Percentiles rank a stretch among this genome's conserved stretches.
Evolutionary conservation across 768 basidiomycete species (phyloP).

Genomic region (Rubroboletus pulcherrimus): DNA sequence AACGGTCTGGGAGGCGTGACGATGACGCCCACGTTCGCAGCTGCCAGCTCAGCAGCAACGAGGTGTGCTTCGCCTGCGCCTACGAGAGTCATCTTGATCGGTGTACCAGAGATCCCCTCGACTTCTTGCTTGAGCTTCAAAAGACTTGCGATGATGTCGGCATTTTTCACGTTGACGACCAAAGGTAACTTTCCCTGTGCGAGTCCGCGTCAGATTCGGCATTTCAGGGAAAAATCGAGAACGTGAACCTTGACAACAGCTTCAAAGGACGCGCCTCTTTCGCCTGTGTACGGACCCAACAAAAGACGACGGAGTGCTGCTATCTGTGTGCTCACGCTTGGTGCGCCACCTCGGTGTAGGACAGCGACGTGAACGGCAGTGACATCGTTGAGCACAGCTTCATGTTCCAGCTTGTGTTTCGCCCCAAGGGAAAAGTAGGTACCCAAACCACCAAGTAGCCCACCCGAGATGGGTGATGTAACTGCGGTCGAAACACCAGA

Average conservation of each 20-base stretch:
- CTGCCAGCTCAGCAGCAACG: conserved; percentile 43
- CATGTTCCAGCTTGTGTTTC: conserved; percentile 50
- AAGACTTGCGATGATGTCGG: conserved; percentile 72
- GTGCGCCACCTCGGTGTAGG: conserved; percentile 22
- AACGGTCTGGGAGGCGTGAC: conserved; percentile 61
- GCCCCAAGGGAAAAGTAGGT: conserved; percentile 60
- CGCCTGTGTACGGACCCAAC: conserved; percentile 27
- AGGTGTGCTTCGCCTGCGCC: conserved; percentile 56
- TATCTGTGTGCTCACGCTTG: conserved; percentile 63
- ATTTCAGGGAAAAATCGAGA: background rate
- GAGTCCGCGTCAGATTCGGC: conserved; percentile 7
- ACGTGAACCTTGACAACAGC: conserved; percentile 36
- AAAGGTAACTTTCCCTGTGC: conserved; percentile 55
- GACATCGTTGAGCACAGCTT: conserved; percentile 63
- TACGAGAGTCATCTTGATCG: conserved; percentile 46
- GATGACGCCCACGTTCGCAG: conserved; percentile 66
- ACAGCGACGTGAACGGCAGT: conserved; percentile 62
- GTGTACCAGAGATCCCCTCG: conserved; percentile 33
- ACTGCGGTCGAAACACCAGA: conserved; percentile 71
- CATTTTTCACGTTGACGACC: conserved; percentile 63
- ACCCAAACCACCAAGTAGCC: conserved; percentile 62
- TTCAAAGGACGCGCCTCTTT: conserved; percentile 31
- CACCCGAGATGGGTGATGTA: conserved; percentile 49
- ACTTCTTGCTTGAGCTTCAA: conserved; percentile 56
- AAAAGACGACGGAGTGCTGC: conserved; percentile 50